Evolutionary conservation across 2,329 filamentous ascomycete genomes (phyloP), one percentile per base, ranked within the genome.

Genomic region (Hypoxylon sp.): DNA sequence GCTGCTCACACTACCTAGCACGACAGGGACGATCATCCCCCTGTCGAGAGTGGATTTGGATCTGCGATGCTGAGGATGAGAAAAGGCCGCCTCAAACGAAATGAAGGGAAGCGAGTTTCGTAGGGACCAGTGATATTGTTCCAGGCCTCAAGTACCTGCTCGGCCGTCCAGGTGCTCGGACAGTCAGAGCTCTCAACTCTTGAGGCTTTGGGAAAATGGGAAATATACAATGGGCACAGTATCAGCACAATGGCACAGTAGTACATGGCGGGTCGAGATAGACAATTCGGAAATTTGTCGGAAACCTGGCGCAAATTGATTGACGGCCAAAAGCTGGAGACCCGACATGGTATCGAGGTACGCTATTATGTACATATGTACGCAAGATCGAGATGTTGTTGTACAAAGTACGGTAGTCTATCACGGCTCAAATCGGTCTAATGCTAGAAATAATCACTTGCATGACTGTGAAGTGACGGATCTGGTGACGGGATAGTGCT

Each of bases 101-200:
- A 38, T 53, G 58, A 57, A 60, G 48, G 48, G 60, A 65, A 66
- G 62, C 62, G 62, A 67, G 65, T 67, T 67, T 67, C 63, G 65
- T 45, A 63, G 58, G 46, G 38, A 37, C 55, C 41, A 38, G 48
- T 50, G 51, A 55, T 42, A 38, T 41, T 48, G 47, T 23, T 48
- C 47, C 43, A 51, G 48, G 45, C 54, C 50, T 58, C 45, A 38
- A 37, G 31, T 35, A n/a, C 31, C 10, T 17, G 4, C 17, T 17
- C 4, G n/a, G n/a, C n/a, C n/a, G n/a, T n/a, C n/a, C n/a, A n/a
- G n/a, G n/a, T n/a, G n/a, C n/a, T n/a, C n/a, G n/a, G n/a, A n/a
- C n/a, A n/a, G n/a, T n/a, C n/a, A n/a, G n/a, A n/a, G n/a, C n/a
- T n/a, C n/a, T n/a, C 21, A 17, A 15, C 33, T 33, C 29, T 33